A percentile compares a stretch with the other conserved stretches of the same genome.
Conservation (phyloP, 192 early-diverging fungal genomes). For the Coemansia pectinata region DNA sequence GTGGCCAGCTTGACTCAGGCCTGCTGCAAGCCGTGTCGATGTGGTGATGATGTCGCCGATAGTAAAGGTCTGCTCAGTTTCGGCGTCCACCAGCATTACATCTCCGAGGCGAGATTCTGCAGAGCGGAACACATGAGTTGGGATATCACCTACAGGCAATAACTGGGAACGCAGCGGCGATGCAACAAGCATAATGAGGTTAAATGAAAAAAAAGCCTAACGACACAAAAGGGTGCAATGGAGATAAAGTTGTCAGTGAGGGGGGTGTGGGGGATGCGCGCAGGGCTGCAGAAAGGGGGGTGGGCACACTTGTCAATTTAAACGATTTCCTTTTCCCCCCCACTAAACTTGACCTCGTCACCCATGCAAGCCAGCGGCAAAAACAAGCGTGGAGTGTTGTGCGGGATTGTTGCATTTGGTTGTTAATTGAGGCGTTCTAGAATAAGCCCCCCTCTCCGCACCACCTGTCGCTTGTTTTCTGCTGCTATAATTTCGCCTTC, state of each 20-base stretch:
- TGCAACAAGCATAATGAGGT: slow-evolving; percentile 33
- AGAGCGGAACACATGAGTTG: slow-evolving; percentile 42
- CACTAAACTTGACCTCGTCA: slow-evolving; percentile 1
- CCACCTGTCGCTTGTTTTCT: slow-evolving; percentile 4
- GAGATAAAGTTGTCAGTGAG: background rate
- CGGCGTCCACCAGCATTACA: slow-evolving; percentile 42
- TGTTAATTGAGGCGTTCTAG: slow-evolving; percentile 2
- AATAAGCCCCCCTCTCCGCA: slow-evolving; percentile 1
- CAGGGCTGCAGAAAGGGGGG: background rate
- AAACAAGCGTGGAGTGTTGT: background rate
- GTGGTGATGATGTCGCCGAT: slow-evolving; percentile 40
- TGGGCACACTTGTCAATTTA: background rate
- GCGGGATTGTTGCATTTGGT: background rate
- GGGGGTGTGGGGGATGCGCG: background rate
- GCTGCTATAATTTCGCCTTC: background rate
- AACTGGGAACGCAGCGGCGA: slow-evolving; percentile 40
- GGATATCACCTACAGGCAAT: slow-evolving; percentile 46
- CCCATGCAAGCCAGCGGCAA: slow-evolving; percentile 1
- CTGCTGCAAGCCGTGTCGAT: slow-evolving; percentile 37
- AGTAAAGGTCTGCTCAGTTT: slow-evolving; percentile 34
- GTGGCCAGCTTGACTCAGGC: slow-evolving; percentile 23
- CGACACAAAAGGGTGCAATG: background rate
- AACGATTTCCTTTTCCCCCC: background rate
- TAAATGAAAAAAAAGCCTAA: background rate
- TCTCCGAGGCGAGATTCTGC: slow-evolving; percentile 34